These are phyloP conservation scores for Inonotus obliquus DNA, from an alignment of 1,284 basidiomycete genomes.

Conservation along the genomic window DNA sequence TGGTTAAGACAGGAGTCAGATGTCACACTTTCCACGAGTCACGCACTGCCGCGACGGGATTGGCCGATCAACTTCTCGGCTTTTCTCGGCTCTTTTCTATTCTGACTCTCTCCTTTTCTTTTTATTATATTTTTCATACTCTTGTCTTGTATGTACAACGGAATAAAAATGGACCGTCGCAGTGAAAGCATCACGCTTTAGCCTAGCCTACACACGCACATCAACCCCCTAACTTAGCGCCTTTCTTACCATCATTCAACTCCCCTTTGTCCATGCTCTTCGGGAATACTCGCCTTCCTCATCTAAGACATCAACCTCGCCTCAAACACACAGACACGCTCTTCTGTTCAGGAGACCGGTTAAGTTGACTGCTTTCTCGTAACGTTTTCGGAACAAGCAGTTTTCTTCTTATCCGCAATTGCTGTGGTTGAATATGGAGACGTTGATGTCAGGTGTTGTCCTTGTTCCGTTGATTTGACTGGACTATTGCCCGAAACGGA, in stretches of 20 bases:
- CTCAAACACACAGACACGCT: neutral
- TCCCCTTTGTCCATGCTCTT: neutral
- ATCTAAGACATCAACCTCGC: neutral
- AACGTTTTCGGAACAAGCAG: no score
- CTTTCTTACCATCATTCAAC: neutral
- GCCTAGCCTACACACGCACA: neutral
- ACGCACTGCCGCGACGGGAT: neutral
- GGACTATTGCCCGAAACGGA: neutral
- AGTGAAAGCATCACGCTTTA: neutral
- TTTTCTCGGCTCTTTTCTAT: constrained; percentile 1
- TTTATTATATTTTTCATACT: neutral
- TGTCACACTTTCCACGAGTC: constrained; percentile 7
- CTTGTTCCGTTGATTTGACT: neutral
- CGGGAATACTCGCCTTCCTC: neutral
- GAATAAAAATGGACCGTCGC: no score
- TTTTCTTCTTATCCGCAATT: neutral
- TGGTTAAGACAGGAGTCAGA: constrained; percentile 1
- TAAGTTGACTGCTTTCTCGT: neutral
- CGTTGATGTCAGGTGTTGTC: constrained; percentile 4
- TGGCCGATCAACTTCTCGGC: constrained; percentile 10
- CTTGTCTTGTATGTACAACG: neutral
- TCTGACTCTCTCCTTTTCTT: neutral
- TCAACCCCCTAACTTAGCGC: neutral
- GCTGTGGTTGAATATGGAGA: neutral
- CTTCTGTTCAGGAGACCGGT: neutral